Base-by-base conservation (phyloP, 345 rosid genomes). In the Eucalyptus decipiens region DNA sequence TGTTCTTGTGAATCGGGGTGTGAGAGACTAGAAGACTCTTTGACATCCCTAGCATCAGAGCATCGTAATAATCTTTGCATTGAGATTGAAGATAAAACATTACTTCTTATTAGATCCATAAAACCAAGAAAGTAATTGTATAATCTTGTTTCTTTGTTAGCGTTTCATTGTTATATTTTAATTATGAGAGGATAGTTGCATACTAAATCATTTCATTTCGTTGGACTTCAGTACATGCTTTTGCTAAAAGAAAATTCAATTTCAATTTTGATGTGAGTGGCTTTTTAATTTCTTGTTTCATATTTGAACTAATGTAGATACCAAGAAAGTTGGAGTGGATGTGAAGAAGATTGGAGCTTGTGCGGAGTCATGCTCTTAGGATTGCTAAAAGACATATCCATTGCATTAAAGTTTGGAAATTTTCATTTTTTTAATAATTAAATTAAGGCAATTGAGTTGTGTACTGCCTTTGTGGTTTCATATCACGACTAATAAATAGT, bases 11-110 rank as follows among this genome's bases (percentile, higher is more conserved):
- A 52, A 52, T 52, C 0, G 5, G 0, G 24, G 0, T 52, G 58
- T 52, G 11, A 52, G 2, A 3, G 0, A 52, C 24, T 52, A 52
- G 56, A 52, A 52, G 10, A 52, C 56, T 19, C 24, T 52, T 52
- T 52, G 56, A 19, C 56, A 52, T 52, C 24, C 10, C 56, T 0
- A 52, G 1, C 56, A 52, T 52, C 2, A 8, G 0, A 52, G 56
- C 56, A 52, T 52, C 0, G 62, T 56, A 56, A 56, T 56, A 56
- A 56, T 56, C 30, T 56, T 56, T 17, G 28, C 13, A 0, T 56
- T 56, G 12, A 56, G 28, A 56, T 56, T 23, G 60, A 56, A 56
- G 30, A 23, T 56, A 56, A 21, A 56, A 9, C 30, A 10, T 56
- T 2, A 56, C 28, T 4, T 56, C 12, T 56, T 56, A 4, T 56